Conservation (phyloP, 805 yeast genomes). For the Wickerhamiella slavikovae region DNA sequence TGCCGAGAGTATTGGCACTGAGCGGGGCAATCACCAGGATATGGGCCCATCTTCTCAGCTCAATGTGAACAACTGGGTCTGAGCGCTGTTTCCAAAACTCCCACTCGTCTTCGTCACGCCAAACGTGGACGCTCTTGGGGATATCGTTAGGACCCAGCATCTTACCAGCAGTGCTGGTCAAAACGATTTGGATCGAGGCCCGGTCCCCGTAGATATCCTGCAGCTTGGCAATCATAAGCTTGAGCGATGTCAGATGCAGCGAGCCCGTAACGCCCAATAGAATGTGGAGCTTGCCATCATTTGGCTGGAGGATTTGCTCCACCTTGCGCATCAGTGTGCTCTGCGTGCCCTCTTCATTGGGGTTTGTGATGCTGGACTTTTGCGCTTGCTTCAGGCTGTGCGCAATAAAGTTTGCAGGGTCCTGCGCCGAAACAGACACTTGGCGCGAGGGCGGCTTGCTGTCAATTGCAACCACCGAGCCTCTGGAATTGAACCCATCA, state of each 20-base stretch:
- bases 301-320: too few species aligned
- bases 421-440: too few species aligned
- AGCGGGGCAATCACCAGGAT: slow-evolving; percentile 82
- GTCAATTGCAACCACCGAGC: too few species aligned
- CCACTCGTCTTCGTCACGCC: slow-evolving; percentile 96
- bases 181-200: slow-evolving; percentile 65
- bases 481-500: too few species aligned
- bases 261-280: slow-evolving; percentile 79
- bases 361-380: too few species aligned
- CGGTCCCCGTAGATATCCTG: slow-evolving; percentile 64
- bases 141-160: slow-evolving; percentile 37
- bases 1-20: slow-evolving; percentile 80
- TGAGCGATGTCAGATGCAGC: slow-evolving; percentile 63
- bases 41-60: slow-evolving; percentile 92
- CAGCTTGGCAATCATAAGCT: slow-evolving; percentile 56
- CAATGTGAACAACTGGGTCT: slow-evolving; percentile 90
- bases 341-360: too few species aligned
- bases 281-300: slow-evolving; percentile 77
- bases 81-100: slow-evolving; percentile 56
- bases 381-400: too few species aligned
- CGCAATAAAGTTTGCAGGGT: too few species aligned
- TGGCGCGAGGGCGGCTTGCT: too few species aligned
- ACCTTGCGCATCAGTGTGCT: too few species aligned
- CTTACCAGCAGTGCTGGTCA: slow-evolving; percentile 72
- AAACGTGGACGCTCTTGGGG: slow-evolving; percentile 55